A percentile compares a stretch with the other conserved stretches of the same genome.
Evolutionary conservation across 306 rosid genomes (phyloP).

Genomic region (Quillaja saponaria): DNA sequence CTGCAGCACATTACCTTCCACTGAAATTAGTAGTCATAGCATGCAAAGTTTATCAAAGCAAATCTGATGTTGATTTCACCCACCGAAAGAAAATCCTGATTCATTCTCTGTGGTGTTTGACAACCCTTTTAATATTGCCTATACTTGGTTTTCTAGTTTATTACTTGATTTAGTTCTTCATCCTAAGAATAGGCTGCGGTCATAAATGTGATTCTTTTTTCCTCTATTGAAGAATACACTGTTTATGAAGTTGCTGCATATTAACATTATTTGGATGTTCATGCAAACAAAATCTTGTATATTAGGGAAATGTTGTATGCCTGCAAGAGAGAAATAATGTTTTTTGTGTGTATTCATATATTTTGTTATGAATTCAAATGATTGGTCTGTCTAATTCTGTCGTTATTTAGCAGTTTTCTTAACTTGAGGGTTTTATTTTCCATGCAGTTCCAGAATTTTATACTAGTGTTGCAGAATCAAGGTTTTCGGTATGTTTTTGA

Average conservation of each 20-base stretch:
- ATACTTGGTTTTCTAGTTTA: too few relatives aligned
- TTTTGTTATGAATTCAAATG: neutral
- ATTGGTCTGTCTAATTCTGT: neutral
- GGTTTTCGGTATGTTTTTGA: conserved; percentile 68
- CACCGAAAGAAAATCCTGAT: too few relatives aligned
- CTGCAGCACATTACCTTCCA: too few relatives aligned
- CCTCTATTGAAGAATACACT: neutral
- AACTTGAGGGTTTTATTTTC: conserved; percentile 34
- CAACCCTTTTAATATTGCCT: too few relatives aligned
- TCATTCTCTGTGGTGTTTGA: too few relatives aligned
- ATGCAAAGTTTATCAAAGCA: too few relatives aligned
- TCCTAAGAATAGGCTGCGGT: too few relatives aligned
- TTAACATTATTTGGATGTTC: neutral
- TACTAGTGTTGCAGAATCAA: conserved; percentile 78
- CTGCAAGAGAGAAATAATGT: conserved; percentile 12
- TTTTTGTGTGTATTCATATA: neutral
- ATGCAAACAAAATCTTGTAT: neutral
- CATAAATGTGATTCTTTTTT: too few relatives aligned
- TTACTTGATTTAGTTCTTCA: too few relatives aligned
- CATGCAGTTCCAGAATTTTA: conserved; percentile 75
- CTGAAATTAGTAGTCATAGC: too few relatives aligned
- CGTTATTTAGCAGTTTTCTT: conserved; percentile 15
- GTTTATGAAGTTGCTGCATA: too few relatives aligned
- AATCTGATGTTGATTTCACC: too few relatives aligned
- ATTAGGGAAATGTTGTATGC: conserved; percentile 12